Base-by-base conservation (phyloP, 805 yeast species). In the Starmerella kuoi region DNA sequence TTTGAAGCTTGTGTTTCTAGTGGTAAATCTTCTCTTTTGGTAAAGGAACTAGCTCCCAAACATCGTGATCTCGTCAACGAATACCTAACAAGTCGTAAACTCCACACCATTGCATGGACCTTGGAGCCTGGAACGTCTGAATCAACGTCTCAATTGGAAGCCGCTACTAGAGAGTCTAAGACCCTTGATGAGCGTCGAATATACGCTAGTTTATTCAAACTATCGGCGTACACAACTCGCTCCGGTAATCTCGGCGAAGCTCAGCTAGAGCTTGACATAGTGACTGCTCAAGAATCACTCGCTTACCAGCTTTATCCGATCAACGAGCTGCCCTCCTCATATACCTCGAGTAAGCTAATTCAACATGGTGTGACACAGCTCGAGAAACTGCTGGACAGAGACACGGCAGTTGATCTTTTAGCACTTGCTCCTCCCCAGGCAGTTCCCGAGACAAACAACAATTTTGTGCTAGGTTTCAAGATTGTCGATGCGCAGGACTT, bases 31-130 rank as follows among this genome's bases (percentile, higher is more conserved):
- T 7, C 17, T 1, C 31, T 14, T 11, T 30, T 48, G 9, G 35
- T 46, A 3, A 17, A 21, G 7, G 33, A 32, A 18, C 24, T 48
- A 11, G 51, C 46, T 2, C 34, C 41, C 5, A 12, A 26, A 7
- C 35, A 45, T 22, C 30, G 34, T 2, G 38, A 48, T 23, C 36
- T 24, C 5, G 44, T 48, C n/a, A 38, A 38, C 30, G 22, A 19
- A 5, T 48, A 41, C 41, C 33, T 48, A 18, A 31, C 33, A 7
- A 31, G 38, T 2, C 36, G 34, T 14, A 21, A 36, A 8, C 35
- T 47, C 15, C 39, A 37, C 35, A 24, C 20, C 15, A 34, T 48
- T 9, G 52, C 52, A 2, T 48, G 52, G 52, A 41, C 52, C 2
- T 33, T 48, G 24, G 32, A 40, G 20, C 47, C 47, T 5, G 45